Conservation (phyloP, 768 basidiomycete species). For the Boletus fagicola region DNA sequence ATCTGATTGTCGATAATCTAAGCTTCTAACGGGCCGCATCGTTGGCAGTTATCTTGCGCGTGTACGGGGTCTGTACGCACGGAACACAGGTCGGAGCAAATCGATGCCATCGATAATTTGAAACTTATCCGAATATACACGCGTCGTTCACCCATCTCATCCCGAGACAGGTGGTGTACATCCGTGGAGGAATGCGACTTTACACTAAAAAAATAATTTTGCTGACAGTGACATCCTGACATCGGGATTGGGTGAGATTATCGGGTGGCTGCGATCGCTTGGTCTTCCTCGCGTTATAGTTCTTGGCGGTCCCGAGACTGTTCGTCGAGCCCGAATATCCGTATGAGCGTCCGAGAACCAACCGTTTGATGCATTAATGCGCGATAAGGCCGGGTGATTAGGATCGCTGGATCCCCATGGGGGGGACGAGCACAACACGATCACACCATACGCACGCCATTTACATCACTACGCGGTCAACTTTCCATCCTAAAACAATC, state of each 20-base stretch:
- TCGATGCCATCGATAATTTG: conserved; percentile 4
- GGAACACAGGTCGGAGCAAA: not conserved
- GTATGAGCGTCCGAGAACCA: not conserved
- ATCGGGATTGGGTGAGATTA: not conserved
- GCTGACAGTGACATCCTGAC: not conserved
- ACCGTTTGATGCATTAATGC: not conserved
- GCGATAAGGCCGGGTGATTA: not conserved
- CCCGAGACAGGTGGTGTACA: not conserved
- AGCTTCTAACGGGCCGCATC: not conserved
- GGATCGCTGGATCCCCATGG: not conserved
- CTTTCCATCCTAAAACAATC: not conserved
- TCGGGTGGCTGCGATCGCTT: not conserved
- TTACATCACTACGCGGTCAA: not conserved
- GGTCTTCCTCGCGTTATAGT: not conserved
- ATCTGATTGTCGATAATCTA: conserved; percentile 4
- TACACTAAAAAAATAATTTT: not conserved
- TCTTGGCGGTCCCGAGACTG: not conserved
- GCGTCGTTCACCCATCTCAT: not conserved
- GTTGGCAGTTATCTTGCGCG: not conserved
- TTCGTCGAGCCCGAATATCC: not conserved
- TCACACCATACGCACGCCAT: not conserved
- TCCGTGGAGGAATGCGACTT: not conserved
- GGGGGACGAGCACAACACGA: not conserved
- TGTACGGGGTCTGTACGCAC: not conserved
- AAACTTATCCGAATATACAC: not conserved